phyloP scores from a whole-genome alignment of 306 rosid species.

The Abrus precatorius region DNA sequence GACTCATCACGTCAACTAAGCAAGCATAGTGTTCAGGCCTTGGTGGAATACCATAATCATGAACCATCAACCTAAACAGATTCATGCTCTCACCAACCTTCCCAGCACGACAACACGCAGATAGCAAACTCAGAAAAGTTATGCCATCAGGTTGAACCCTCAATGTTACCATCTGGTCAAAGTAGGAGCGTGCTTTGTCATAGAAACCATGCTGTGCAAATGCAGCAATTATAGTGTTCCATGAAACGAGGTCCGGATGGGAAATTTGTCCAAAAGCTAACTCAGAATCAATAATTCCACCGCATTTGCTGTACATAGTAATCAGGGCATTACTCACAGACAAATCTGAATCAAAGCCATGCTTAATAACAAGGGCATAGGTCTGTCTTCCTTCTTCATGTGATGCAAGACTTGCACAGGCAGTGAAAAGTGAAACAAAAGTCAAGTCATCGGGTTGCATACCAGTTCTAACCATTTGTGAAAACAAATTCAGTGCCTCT shows the following conservation, averaged over 20 bases:
- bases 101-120: conserved; percentile 59
- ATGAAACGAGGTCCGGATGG: conserved; percentile 60
- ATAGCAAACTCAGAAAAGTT: conserved; percentile 57
- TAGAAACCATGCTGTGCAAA: conserved; percentile 66
- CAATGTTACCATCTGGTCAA: conserved; percentile 44
- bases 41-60: conserved; percentile 51
- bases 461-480: conserved; percentile 53
- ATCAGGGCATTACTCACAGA: conserved; percentile 62
- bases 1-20: conserved; percentile 52
- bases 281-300: conserved; percentile 54
- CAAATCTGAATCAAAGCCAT: conserved; percentile 53
- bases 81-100: conserved; percentile 54
- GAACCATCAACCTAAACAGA: conserved; percentile 50
- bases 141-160: conserved; percentile 57
- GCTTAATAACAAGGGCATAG: conserved; percentile 47
- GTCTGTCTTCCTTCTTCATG: conserved; percentile 56
- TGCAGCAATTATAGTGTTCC: conserved; percentile 63
- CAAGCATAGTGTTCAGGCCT: conserved; percentile 63
- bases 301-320: conserved; percentile 66
- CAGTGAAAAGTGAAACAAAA: conserved; percentile 57
- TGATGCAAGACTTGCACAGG: conserved; percentile 61
- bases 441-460: conserved; percentile 59
- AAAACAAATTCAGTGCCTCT: conserved; percentile 60
- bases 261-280: conserved; percentile 53
- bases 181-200: conserved; percentile 52